phyloP scores from a whole-genome alignment of 2,329 filamentous ascomycete species.

The Rhinocladiella mackenziei region DNA sequence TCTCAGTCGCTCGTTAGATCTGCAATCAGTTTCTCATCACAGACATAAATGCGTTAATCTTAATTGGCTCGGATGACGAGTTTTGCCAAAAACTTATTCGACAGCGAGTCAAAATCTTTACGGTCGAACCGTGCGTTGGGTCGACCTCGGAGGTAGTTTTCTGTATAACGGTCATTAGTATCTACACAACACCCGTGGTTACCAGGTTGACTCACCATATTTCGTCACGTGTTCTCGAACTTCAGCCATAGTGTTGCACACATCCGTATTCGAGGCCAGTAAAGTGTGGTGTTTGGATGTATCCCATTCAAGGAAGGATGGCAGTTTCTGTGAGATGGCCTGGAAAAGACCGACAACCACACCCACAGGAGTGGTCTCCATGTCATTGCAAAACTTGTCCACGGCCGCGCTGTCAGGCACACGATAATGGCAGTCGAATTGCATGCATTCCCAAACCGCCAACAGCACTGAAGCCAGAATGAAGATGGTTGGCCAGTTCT shows the following conservation, averaged over 20 bases:
- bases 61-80: constrained; percentile 76
- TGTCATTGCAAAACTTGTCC: constrained; percentile 91
- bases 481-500: constrained; percentile 99
- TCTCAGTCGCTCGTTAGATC: constrained; percentile 19
- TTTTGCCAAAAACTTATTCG: constrained; percentile 96
- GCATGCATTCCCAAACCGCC: constrained; percentile 97
- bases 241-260: constrained; percentile 95
- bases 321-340: constrained; percentile 94
- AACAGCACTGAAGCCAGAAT: constrained; percentile 91
- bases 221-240: constrained; percentile 87
- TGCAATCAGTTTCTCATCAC: constrained; percentile 15
- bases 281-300: constrained; percentile 85
- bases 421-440: constrained; percentile 96
- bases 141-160: constrained; percentile 79
- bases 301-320: constrained; percentile 90
- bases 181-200: neutral
- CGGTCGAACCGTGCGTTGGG: constrained; percentile 79
- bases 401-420: constrained; percentile 79
- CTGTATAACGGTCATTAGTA: constrained; percentile 45
- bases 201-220: constrained; percentile 67
- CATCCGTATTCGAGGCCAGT: constrained; percentile 82
- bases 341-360: constrained; percentile 97
- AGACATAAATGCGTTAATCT: constrained; percentile 9
- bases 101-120: constrained; percentile 88
- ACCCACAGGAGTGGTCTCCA: constrained; percentile 93